phyloP scores from a whole-genome alignment of 83 land plant species.

The Larix sibirica region DNA sequence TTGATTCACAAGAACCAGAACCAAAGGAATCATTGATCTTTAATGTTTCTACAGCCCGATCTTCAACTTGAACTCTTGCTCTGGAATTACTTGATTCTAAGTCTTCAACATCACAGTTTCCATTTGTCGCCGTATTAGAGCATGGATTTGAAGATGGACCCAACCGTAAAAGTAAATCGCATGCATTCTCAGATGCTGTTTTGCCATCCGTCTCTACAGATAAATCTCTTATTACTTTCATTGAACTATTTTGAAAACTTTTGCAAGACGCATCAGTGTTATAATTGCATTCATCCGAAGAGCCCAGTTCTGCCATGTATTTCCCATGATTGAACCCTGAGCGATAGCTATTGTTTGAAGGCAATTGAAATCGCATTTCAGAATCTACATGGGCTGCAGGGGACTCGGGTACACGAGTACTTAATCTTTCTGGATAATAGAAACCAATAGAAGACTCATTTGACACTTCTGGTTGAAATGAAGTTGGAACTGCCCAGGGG shows the following conservation, averaged over 20 bases:
- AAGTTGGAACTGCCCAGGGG: not conserved
- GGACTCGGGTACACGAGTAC: not conserved
- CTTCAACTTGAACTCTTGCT: conserved; percentile 13
- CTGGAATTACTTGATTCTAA: conserved; percentile 33
- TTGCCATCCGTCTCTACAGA: not conserved
- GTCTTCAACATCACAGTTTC: conserved; percentile 29
- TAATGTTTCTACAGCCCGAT: not conserved
- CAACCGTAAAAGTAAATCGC: conserved; percentile 53
- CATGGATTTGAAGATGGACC: conserved; percentile 30
- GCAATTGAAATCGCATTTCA: not conserved
- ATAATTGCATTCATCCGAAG: not conserved
- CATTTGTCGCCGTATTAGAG: conserved; percentile 9
- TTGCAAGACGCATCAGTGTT: conserved; percentile 3
- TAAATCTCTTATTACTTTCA: conserved; percentile 2
- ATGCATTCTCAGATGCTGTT: conserved; percentile 10
- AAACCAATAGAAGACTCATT: conserved; percentile 2
- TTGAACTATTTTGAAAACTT: not conserved
- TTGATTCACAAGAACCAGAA: conserved; percentile 21
- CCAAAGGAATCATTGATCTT: conserved; percentile 18
- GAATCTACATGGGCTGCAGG: not conserved
- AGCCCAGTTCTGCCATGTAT: not conserved
- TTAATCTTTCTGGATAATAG: not conserved
- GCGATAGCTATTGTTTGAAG: conserved; percentile 1
- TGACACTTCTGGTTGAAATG: not conserved
- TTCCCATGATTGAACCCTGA: not conserved